Evolutionary conservation across 1,139 yeast genomes (phyloP).

Genomic region (Kurtzmaniella quercitrusa): DNA sequence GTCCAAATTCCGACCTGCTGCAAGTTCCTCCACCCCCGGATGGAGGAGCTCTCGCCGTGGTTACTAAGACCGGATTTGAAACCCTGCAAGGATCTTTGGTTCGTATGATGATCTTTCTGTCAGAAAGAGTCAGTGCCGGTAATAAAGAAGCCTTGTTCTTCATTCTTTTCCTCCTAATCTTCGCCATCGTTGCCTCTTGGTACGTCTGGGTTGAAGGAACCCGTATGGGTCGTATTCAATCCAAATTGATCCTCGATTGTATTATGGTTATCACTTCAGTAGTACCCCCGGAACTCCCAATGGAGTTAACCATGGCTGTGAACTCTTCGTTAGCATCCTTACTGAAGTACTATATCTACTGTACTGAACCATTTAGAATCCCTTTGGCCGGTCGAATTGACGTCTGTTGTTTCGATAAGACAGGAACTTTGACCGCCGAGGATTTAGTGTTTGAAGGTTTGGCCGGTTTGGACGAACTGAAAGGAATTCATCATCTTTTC

Average conservation of each 20-base stretch:
- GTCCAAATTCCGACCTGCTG: conserved; percentile 41
- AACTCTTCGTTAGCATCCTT: conserved; percentile 85
- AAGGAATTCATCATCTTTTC: conserved; percentile 53
- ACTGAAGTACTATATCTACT: conserved; percentile 82
- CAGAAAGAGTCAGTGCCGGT: conserved; percentile 95
- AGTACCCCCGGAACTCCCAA: conserved; percentile 98
- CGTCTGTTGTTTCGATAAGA: conserved; percentile 97
- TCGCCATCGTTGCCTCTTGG: conserved; percentile 96
- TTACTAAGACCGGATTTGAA: conserved; percentile 92
- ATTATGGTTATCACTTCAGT: conserved; percentile 93
- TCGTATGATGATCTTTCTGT: conserved; percentile 95
- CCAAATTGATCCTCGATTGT: conserved; percentile 92
- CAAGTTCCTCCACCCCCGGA: conserved; percentile 69
- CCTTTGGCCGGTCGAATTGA: conserved; percentile 98
- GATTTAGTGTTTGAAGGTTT: conserved; percentile 94
- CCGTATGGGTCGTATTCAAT: conserved; percentile 89
- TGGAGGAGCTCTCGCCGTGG: conserved; percentile 87
- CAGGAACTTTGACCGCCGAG: conserved; percentile 97
- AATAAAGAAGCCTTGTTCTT: conserved; percentile 92
- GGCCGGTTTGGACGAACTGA: conserved; percentile 63
- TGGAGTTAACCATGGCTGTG: conserved; percentile 98
- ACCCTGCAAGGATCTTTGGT: conserved; percentile 97
- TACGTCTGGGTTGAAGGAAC: conserved; percentile 99
- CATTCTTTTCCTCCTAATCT: conserved; percentile 80
- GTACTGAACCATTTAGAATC: conserved; percentile 98